Percentiles rank a stretch among this genome's conserved stretches.
Conservation (phyloP, 176 grass and related monocot species). For the Hyparrhenia diplandra region DNA sequence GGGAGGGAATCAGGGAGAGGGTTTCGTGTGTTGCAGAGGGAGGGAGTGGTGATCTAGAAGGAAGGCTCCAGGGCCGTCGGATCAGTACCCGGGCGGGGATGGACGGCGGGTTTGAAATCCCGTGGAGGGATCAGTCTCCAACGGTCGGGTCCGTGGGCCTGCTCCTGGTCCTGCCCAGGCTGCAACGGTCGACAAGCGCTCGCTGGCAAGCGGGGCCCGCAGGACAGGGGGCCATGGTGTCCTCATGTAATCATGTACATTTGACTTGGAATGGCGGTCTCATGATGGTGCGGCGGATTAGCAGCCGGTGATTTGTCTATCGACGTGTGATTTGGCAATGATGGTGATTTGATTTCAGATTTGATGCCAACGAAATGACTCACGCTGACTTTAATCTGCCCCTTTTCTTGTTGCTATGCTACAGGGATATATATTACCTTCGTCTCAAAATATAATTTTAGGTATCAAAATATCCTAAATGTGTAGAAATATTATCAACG, state of each 20-base stretch:
- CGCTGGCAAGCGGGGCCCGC: neutral
- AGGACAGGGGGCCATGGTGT: neutral
- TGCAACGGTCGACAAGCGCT: slow-evolving; percentile 41
- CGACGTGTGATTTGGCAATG: neutral
- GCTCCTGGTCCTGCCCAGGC: neutral
- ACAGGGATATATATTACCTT: no score
- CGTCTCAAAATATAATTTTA: no score
- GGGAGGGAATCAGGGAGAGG: neutral
- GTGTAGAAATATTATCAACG: neutral
- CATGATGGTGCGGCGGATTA: neutral
- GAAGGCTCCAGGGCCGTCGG: slow-evolving; percentile 25
- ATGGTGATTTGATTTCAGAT: neutral
- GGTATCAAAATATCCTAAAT: neutral
- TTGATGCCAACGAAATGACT: no score
- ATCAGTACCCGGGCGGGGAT: neutral
- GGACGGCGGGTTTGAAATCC: slow-evolving; percentile 43
- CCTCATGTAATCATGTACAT: neutral
- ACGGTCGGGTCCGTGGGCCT: slow-evolving; percentile 39
- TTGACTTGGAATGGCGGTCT: neutral
- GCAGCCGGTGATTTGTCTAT: neutral
- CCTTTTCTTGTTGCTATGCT: no score
- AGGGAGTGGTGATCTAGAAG: neutral
- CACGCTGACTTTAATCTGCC: no score
- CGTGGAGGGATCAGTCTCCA: slow-evolving; percentile 38
- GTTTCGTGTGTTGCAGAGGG: slow-evolving; percentile 17